Conservation (phyloP, 169 alveolate genomes). For the Eimeria acervulina region DNA sequence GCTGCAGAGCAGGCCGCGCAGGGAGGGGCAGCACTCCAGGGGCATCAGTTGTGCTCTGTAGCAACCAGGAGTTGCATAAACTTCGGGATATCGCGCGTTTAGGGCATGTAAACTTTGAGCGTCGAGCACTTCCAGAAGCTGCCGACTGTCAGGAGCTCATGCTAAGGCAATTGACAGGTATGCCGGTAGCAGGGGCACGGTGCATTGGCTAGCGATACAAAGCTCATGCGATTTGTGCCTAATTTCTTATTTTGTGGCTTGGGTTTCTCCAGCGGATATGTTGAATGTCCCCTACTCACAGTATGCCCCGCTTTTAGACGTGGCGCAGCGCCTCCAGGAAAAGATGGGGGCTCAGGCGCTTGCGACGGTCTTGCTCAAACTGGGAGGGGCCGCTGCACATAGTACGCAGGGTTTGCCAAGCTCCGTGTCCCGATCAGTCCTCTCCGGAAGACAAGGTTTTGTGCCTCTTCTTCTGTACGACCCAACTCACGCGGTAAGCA, state of each 20-base stretch:
- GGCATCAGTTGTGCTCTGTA: slow-evolving; percentile 55
- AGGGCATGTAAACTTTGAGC: slow-evolving; percentile 37
- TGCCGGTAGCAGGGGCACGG: neutral
- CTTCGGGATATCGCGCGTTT: slow-evolving; percentile 60
- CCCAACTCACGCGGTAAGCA: slow-evolving; percentile 65
- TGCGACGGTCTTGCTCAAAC: slow-evolving; percentile 50
- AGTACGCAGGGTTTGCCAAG: neutral
- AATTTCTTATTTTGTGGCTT: neutral
- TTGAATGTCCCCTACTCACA: slow-evolving; percentile 39
- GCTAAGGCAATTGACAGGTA: slow-evolving; percentile 58
- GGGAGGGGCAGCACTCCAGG: slow-evolving; percentile 60
- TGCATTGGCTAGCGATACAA: neutral
- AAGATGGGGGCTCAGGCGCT: slow-evolving; percentile 62
- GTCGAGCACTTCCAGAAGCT: slow-evolving; percentile 65
- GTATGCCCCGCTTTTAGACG: slow-evolving; percentile 46
- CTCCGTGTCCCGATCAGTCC: slow-evolving; percentile 26
- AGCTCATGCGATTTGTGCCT: neutral
- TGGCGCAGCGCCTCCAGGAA: slow-evolving; percentile 56
- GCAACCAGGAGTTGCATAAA: slow-evolving; percentile 51
- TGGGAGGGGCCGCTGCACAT: slow-evolving; percentile 61
- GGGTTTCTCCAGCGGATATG: slow-evolving; percentile 50
- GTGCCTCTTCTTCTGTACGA: slow-evolving; percentile 69
- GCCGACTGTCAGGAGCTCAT: slow-evolving; percentile 66
- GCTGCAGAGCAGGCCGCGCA: slow-evolving; percentile 78
- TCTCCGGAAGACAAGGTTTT: slow-evolving; percentile 62